Base-by-base conservation (phyloP, 306 rosid species). In the Vigna angularis region DNA sequence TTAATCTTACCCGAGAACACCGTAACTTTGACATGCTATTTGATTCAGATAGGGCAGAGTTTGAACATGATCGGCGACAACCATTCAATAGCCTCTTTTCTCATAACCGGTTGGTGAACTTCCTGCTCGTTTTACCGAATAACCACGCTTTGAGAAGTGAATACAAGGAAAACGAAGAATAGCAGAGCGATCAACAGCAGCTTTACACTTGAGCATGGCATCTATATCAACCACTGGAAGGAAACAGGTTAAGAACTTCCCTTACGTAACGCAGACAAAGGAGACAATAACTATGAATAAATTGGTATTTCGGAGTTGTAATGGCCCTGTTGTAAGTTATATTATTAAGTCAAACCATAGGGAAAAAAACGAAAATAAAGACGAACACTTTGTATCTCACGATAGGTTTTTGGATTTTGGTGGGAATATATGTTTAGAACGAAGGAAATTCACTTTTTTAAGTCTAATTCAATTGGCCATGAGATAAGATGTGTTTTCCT, bases 221-320 rank as follows among this genome's bases (percentile, higher is more conserved):
- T 57, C n/a, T 57, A 57, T 57, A 57, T 57, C 36, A 28, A 28
- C 66, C 66, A 59, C 42, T 3, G 96, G 91, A 55, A 87, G 93
- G 69, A 89, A 91, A 79, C 98, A 94, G 45, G 82, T 87, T 71
- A 88, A 70, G 79, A 89, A 84, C 14, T 58, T 26, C 36, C 64
- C 38, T 58, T 24, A 7, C 18, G 40, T 40, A 59, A 36, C 45
- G 2, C 6, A 36, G 42, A 4, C 17, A 20, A 68, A 10, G 7
- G 26, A 51, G 24, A 12, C 30, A 4, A 75, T 63, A 20, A 26
- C 13, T 62, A 40, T 32, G 44, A 30, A 4, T 20, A 6, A 34
- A 63, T 3, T 8, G 8, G 28, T 36, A 34, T 63, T 4, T 9
- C 4, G n/a, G 6, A 32, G 16, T 59, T 34, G 9, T 2, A 62